Evolutionary conservation across 805 yeast genomes (phyloP).

Genomic region (Saccharomycopsis sp.): DNA sequence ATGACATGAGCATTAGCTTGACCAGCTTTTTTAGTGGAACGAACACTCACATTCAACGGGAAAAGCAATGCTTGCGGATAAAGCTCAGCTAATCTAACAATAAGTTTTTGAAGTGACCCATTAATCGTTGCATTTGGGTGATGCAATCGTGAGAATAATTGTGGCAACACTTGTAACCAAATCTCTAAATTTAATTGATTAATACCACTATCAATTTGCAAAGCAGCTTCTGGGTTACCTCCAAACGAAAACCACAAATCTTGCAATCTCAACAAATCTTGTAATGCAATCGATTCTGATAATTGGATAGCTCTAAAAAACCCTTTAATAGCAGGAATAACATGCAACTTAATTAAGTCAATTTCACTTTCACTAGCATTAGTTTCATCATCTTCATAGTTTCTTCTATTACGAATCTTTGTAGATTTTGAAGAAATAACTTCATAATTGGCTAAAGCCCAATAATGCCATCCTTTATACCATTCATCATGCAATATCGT

Average conservation of each 20-base stretch:
- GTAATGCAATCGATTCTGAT: conserved; percentile 80
- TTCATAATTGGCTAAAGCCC: conserved; percentile 98
- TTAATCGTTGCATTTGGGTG: conserved; percentile 87
- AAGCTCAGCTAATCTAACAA: conserved; percentile 84
- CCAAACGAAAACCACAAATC: conserved; percentile 97
- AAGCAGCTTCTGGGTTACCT: conserved; percentile 85
- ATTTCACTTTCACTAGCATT: conserved; percentile 28
- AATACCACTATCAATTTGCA: conserved; percentile 86
- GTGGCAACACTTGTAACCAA: conserved; percentile 95
- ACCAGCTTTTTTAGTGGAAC: conserved; percentile 83
- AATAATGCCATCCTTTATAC: conserved; percentile 99
- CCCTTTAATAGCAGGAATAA: conserved; percentile 92
- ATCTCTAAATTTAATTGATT: conserved; percentile 82
- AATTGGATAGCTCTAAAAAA: conserved; percentile 91
- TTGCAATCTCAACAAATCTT: conserved; percentile 82
- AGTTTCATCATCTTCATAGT: conserved; percentile 20
- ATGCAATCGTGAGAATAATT: conserved; percentile 90
- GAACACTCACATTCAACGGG: conserved; percentile 92
- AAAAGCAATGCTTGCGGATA: conserved; percentile 97
- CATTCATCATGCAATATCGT: conserved; percentile 89
- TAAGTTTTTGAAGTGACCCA: conserved; percentile 65
- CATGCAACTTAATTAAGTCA: conserved; percentile 73
- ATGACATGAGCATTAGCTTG: conserved; percentile 89
- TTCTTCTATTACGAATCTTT: conserved; percentile 27
- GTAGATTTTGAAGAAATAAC: conserved; percentile 63